Evolutionary conservation across 371 early-diverging fungal species (phyloP).

Genomic region (Rhizopus arrhizus): DNA sequence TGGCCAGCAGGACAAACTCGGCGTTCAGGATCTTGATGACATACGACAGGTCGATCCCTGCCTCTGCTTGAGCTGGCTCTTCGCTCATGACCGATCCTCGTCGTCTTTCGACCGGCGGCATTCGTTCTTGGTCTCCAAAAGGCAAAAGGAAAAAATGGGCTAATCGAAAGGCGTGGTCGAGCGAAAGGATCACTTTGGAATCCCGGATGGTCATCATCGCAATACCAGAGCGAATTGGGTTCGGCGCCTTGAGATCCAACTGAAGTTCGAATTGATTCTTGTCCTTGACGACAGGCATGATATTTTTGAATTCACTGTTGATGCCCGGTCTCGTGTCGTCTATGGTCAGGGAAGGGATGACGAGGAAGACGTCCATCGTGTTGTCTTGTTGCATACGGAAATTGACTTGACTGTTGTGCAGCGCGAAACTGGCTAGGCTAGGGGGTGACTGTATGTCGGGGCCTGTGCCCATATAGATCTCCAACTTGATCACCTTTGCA

Average conservation of each 20-base stretch:
- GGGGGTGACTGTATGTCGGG: constrained; percentile 23
- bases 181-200: constrained; percentile 80
- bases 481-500: constrained; percentile 36
- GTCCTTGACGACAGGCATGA: constrained; percentile 63
- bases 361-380: constrained; percentile 69
- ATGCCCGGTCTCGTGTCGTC: constrained; percentile 81
- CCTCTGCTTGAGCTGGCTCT: constrained; percentile 10
- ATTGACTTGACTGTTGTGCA: constrained; percentile 61
- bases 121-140: constrained; percentile 24
- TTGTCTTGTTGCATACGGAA: constrained; percentile 62
- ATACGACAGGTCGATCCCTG: constrained; percentile 54
- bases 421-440: constrained; percentile 47
- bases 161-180: constrained; percentile 82
- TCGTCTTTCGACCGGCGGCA: not conserved
- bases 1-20: constrained; percentile 86
- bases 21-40: constrained; percentile 81
- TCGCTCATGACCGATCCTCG: not conserved
- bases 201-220: constrained; percentile 78
- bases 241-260: constrained; percentile 43
- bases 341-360: constrained; percentile 72
- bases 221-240: constrained; percentile 46
- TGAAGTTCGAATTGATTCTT: constrained; percentile 50
- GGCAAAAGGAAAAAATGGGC: constrained; percentile 73
- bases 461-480: constrained; percentile 29
- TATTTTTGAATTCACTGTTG: constrained; percentile 82